Base-by-base conservation (phyloP, 2,329 filamentous ascomycete genomes). In the Neofusicoccum laricinum region DNA sequence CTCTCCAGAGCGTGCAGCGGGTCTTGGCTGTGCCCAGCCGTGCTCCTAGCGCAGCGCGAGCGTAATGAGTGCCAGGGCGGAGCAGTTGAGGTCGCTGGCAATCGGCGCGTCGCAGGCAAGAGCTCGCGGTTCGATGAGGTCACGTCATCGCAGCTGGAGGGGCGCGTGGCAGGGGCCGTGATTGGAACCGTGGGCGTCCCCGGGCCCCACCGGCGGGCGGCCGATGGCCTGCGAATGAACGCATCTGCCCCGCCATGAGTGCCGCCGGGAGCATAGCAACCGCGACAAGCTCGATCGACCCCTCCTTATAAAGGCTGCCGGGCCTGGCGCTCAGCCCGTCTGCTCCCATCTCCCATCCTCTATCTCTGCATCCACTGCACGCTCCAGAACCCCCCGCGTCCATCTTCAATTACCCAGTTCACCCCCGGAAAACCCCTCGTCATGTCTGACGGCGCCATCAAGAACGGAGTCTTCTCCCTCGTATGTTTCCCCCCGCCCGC, bases 401-500 rank as follows among this genome's bases (percentile, higher is more conserved):
- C 43, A 45, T 40, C 63, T 41, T 41, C 36, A 58, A 30, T 61
- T 38, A 36, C 34, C 38, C 25, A 46, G 2, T 25, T 12, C 30
- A 45, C 15, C 30, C 38, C 34, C 15, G 32, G 8, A 46, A 19
- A 64, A 43, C 34, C 50, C 45, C 30, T 51, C 55, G 40, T 32
- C 53, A 66, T 61, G 61, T 55, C 65, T 72, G 74, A 76, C 67
- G 68, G 67, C 57, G 71, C 73, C 6, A 76, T 76, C 69, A 67
- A 71, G 38, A 67, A 75, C 65, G 76, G 76, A 63, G 65, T 72
- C 41, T 77, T 77, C 69, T 66, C 69, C 45, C 69, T 77, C 68
- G 64, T 66, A 64, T 4, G 63, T 51, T 49, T 11, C 30, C 30
- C 43, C 55, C 48, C 40, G 30, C 61, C 32, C 19, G 40, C 36